Base-by-base conservation (phyloP, 257 asterid genomes). In the Asclepias syriaca region DNA sequence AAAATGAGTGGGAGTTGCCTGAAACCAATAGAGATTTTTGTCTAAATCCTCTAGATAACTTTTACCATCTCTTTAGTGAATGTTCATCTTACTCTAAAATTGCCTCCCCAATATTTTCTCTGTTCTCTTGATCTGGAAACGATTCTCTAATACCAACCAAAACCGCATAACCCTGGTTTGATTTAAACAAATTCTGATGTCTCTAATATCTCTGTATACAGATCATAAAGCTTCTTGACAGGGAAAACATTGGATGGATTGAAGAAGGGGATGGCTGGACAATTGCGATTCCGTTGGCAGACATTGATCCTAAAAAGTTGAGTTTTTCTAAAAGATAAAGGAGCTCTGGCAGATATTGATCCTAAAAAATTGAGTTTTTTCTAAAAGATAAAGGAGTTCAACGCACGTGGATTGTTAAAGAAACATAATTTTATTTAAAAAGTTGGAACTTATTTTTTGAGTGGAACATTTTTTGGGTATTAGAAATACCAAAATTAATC, bases 231-330 rank as follows among this genome's bases (percentile, higher is more conserved):
- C 83, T 89, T 77, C 84, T 93, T 78, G 85, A 82, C 56, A 76
- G 76, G 85, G 91, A 86, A 72, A 82, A 81, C 5, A 87, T 89
- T 74, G 59, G 83, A 22, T 93, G 93, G 92, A 86, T 85, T 2
- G 94, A 89, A 79, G 92, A 90, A 80, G 97, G 84, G 60, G 19
- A 85, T 72, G 97, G 97, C 61, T 74, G 84, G 85, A 81, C 45
- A 54, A 72, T 86, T 58, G 77, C 77, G 49, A 72, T 90, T 55
- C 84, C 75, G 21, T 71, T 72, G 40, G 85, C 79, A 57, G 77
- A 81, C 72, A 78, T 90, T 51, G 87, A 90, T 77, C 96, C 85
- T 0, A 74, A 50, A 55, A 82, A 81, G 68, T 81, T 90, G 73
- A 88, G 86, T 81, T 92, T 87, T 71, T 83, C 76, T 22, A 76